A percentile compares a stretch with the other conserved stretches of the same genome.
These are phyloP conservation scores for Linum trigynum DNA, from an alignment of 345 rosid species.

Conservation along the genomic window DNA sequence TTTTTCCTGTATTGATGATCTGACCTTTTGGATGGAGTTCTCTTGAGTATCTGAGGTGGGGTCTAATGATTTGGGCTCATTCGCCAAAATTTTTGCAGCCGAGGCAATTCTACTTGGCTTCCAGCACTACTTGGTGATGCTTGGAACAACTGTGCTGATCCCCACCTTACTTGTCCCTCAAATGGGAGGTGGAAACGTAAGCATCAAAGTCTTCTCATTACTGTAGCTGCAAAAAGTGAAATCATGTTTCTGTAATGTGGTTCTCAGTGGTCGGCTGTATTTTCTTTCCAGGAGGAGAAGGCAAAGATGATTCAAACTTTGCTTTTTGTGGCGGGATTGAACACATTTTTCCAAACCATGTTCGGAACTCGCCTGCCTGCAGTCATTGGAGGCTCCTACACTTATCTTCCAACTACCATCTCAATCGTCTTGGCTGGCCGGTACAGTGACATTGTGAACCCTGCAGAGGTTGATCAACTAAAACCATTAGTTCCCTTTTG, in stretches of 20 bases:
- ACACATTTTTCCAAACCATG: constrained; percentile 62
- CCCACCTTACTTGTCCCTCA: constrained; percentile 76
- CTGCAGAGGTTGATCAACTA: constrained; percentile 58
- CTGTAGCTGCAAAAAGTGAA: background rate
- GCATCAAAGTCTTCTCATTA: constrained; percentile 10
- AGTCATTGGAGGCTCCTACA: constrained; percentile 73
- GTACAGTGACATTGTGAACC: constrained; percentile 64
- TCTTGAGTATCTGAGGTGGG: no score
- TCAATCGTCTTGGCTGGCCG: constrained; percentile 81
- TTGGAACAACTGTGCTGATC: constrained; percentile 85
- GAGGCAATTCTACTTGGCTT: constrained; percentile 91
- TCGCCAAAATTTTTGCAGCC: constrained; percentile 33
- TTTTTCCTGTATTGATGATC: constrained; percentile 7
- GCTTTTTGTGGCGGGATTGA: constrained; percentile 84
- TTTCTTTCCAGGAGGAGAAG: constrained; percentile 59
- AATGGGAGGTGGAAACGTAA: constrained; percentile 96
- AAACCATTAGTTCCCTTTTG: background rate
- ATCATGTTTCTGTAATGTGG: constrained; percentile 13
- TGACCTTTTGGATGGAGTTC: background rate
- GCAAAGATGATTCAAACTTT: constrained; percentile 90
- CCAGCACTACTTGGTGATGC: constrained; percentile 96
- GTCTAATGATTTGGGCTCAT: no score
- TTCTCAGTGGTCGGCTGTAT: constrained; percentile 2
- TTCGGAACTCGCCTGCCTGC: constrained; percentile 93
- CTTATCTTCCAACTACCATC: constrained; percentile 74